Conservation (phyloP, 441 rosid genomes). For the California macrophylla region DNA sequence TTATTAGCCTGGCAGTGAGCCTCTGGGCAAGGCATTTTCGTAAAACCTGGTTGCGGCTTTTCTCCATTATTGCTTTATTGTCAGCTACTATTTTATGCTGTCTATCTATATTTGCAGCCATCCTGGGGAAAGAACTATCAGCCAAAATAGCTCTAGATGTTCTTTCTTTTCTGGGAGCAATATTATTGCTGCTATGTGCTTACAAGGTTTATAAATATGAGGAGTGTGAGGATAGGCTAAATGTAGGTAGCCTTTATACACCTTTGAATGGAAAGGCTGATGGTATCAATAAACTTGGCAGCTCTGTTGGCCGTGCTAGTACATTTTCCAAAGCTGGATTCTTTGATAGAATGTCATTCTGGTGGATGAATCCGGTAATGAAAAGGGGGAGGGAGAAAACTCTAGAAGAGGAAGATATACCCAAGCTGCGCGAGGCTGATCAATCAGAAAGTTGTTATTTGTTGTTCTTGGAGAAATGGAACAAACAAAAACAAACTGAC, state of each 20-base stretch:
- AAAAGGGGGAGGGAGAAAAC: conserved; percentile 58
- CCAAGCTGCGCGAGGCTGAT: conserved; percentile 44
- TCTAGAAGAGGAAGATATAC: conserved; percentile 64
- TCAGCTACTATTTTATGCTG: conserved; percentile 37
- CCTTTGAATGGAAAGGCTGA: conserved; percentile 42
- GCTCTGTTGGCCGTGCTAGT: conserved; percentile 22
- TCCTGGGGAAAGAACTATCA: conserved; percentile 20
- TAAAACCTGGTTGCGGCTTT: conserved; percentile 34
- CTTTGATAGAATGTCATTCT: conserved; percentile 57
- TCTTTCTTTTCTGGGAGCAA: conserved; percentile 53
- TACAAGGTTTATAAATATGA: conserved; percentile 29
- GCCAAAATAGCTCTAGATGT: conserved; percentile 37
- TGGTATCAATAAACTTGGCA: conserved; percentile 20
- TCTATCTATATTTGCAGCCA: conserved; percentile 35
- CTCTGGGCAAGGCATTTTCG: conserved; percentile 31
- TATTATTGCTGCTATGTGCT: conserved; percentile 47
- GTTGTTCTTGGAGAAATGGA: conserved; percentile 45
- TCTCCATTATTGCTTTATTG: conserved; percentile 47
- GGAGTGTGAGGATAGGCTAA: conserved; percentile 19
- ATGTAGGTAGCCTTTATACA: conserved; percentile 35
- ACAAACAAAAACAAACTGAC: conserved; percentile 38
- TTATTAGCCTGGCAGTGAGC: conserved; percentile 40
- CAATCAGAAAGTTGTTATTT: conserved; percentile 60
- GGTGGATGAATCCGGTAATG: conserved; percentile 86
- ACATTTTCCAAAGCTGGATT: conserved; percentile 56